These are phyloP conservation scores for Cryoendolithus antarcticus DNA, from an alignment of 2,329 filamentous ascomycete genomes.

Conservation along the genomic window DNA sequence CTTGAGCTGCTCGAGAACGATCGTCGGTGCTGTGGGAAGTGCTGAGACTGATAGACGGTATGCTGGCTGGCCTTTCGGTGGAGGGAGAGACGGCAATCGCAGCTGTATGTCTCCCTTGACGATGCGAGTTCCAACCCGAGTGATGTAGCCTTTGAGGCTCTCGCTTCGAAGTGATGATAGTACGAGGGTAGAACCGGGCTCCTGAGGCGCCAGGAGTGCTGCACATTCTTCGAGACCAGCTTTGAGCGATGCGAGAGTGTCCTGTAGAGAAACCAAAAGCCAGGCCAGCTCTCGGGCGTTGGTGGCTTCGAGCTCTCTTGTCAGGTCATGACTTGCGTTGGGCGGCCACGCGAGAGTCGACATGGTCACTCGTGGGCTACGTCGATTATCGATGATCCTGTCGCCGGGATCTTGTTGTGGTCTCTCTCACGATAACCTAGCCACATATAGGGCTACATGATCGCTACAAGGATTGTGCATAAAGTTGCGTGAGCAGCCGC, in stretches of 20 bases:
- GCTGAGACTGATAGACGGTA: conserved; percentile 42
- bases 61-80: conserved; percentile 37
- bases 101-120: conserved; percentile 78
- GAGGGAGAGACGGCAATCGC: conserved; percentile 56
- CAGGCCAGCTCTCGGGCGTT: conserved; percentile 50
- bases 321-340: conserved; percentile 38
- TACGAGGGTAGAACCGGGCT: conserved; percentile 78
- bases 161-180: conserved; percentile 80
- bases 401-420: too few species aligned
- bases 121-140: conserved; percentile 77
- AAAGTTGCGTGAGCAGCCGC: too few species aligned
- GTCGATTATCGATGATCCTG: too few species aligned
- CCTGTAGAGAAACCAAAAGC: conserved; percentile 50
- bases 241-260: conserved; percentile 49
- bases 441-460: too few species aligned
- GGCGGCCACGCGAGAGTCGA: conserved; percentile 51
- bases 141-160: conserved; percentile 82
- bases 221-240: conserved; percentile 79
- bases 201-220: conserved; percentile 68
- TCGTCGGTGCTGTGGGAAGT: conserved; percentile 41
- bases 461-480: too few species aligned
- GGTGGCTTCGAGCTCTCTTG: conserved; percentile 40
- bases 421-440: too few species aligned
- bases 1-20: conserved; percentile 58
- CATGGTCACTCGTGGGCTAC: conserved; percentile 28